phyloP scores from a whole-genome alignment of 2,329 filamentous ascomycete species.

The Verticillium isaacii region DNA sequence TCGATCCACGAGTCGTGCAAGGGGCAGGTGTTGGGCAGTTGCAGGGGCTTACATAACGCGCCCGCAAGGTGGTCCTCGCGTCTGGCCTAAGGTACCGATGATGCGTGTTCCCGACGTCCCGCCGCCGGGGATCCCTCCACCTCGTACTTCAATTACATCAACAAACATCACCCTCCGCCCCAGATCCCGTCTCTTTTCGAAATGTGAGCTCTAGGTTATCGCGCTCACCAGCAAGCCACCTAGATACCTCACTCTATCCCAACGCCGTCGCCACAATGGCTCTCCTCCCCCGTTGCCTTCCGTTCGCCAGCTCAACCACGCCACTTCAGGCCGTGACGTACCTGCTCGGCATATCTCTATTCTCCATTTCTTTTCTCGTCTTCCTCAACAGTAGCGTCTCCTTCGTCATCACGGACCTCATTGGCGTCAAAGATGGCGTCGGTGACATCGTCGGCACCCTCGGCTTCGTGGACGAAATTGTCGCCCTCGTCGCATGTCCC shows the following conservation, averaged over 20 bases:
- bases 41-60: background rate
- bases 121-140: background rate
- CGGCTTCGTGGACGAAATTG: conserved; percentile 78
- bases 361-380: conserved; percentile 84
- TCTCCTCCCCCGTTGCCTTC: conserved; percentile 39
- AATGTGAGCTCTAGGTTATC: background rate
- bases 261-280: background rate
- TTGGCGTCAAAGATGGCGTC: conserved; percentile 67
- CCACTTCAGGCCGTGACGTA: conserved; percentile 65
- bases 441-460: conserved; percentile 80
- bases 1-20: too few relatives aligned
- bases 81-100: background rate
- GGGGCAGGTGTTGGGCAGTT: background rate
- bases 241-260: background rate
- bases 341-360: conserved; percentile 75
- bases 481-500: conserved; percentile 76
- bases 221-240: background rate
- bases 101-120: background rate
- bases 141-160: background rate
- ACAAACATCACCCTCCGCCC: background rate
- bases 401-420: conserved; percentile 79
- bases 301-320: conserved; percentile 57
- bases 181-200: background rate
- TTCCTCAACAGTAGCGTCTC: conserved; percentile 82
- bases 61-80: background rate